These are phyloP conservation scores for Macrocybe gigantea DNA, from an alignment of 768 basidiomycete genomes.

Conservation along the genomic window DNA sequence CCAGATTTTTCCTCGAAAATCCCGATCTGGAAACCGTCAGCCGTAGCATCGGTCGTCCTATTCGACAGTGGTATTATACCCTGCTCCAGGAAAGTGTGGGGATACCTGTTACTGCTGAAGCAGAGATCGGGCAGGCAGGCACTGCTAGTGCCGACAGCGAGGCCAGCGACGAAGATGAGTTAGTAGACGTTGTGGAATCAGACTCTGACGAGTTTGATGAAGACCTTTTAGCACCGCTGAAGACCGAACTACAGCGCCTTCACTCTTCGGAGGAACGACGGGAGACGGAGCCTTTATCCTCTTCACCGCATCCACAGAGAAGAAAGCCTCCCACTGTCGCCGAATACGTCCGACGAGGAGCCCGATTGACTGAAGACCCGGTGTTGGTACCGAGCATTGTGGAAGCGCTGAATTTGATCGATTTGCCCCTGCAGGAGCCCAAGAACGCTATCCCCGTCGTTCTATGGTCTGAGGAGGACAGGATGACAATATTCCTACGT, in stretches of 20 bases:
- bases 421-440: conserved; percentile 33
- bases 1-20: conserved; percentile 68
- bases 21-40: conserved; percentile 69
- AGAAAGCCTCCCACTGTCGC: conserved; percentile 22
- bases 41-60: conserved; percentile 53
- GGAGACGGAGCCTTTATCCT: conserved; percentile 23
- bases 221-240: conserved; percentile 65
- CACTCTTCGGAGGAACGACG: conserved; percentile 32
- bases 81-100: conserved; percentile 66
- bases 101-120: conserved; percentile 29
- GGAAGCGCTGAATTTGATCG: no score
- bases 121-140: conserved; percentile 9
- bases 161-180: conserved; percentile 47
- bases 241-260: conserved; percentile 59
- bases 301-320: conserved; percentile 28
- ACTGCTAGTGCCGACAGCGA: conserved; percentile 14
- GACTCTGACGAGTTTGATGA: conserved; percentile 45
- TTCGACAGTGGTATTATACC: conserved; percentile 63
- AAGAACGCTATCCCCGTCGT: conserved; percentile 37
- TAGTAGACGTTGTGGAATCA: conserved; percentile 65
- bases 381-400: conserved; percentile 30
- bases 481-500: conserved; percentile 50
- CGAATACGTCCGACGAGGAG: conserved; percentile 69
- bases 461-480: conserved; percentile 41
- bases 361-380: conserved; percentile 53